Conservation (phyloP, 805 yeast genomes). For the Starmerella asiatica region DNA sequence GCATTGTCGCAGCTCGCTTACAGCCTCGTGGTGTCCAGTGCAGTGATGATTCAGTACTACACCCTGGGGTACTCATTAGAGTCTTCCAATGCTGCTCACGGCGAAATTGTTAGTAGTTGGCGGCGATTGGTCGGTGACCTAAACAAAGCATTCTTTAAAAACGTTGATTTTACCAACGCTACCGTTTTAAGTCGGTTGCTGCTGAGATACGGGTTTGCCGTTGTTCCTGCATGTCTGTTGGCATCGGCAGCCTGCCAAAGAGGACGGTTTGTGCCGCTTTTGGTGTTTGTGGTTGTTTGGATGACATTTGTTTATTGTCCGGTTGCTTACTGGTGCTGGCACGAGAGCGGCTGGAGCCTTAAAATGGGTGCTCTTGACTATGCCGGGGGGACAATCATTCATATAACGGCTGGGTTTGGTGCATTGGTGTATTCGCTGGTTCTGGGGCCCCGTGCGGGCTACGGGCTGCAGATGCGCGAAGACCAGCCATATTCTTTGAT, state of each 20-base stretch:
- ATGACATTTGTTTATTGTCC: slow-evolving; percentile 63
- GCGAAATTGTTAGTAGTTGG: slow-evolving; percentile 10
- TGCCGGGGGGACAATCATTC: slow-evolving; percentile 72
- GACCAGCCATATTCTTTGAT: slow-evolving; percentile 50
- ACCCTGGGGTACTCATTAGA: slow-evolving; percentile 56
- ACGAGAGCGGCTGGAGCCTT: slow-evolving; percentile 50
- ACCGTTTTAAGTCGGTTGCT: slow-evolving; percentile 33
- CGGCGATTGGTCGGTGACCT: slow-evolving; percentile 40
- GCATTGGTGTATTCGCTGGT: slow-evolving; percentile 55
- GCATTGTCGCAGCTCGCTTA: slow-evolving; percentile 55
- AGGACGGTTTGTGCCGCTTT: slow-evolving; percentile 57
- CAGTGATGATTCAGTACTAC: slow-evolving; percentile 55
- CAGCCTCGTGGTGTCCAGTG: slow-evolving; percentile 45
- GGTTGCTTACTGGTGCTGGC: slow-evolving; percentile 65
- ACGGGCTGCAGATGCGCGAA: slow-evolving; percentile 30
- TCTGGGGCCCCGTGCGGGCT: slow-evolving; percentile 55
- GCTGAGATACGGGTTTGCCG: slow-evolving; percentile 52
- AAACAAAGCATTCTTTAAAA: slow-evolving; percentile 37
- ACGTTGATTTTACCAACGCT: slow-evolving; percentile 26
- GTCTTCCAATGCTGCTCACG: slow-evolving; percentile 26
- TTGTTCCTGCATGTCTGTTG: slow-evolving; percentile 51
- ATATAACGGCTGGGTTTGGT: slow-evolving; percentile 55
- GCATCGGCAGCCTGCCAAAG: slow-evolving; percentile 63
- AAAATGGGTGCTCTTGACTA: slow-evolving; percentile 52
- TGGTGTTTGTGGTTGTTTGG: slow-evolving; percentile 55